phyloP scores from a whole-genome alignment of 139 green algal species.

The Chlorella sp. region DNA sequence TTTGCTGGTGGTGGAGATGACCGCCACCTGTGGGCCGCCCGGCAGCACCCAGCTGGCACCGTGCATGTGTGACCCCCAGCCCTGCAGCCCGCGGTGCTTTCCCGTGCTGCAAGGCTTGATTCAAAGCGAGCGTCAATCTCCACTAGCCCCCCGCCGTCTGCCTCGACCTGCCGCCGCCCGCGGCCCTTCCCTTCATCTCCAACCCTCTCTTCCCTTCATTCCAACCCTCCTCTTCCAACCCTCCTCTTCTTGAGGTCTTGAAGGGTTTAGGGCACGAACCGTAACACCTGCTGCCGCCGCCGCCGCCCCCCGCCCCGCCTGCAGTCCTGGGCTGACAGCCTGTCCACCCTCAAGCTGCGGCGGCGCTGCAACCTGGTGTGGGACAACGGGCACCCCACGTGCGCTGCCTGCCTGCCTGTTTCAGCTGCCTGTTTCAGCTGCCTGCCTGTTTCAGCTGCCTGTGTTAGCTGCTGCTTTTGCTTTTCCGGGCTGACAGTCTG shows the following conservation, averaged over 20 bases:
- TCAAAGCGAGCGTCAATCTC: not conserved
- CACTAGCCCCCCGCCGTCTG: not conserved
- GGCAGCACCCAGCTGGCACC: too few relatives aligned
- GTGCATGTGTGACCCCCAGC: not conserved
- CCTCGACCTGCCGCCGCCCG: too few relatives aligned
- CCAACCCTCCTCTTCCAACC: not conserved
- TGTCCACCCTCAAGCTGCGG: constrained; percentile 50
- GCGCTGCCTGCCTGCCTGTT: not conserved
- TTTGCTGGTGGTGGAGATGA: too few relatives aligned
- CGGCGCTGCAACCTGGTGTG: constrained; percentile 66
- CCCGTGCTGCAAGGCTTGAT: not conserved
- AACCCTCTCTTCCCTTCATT: too few relatives aligned
- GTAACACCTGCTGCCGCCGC: not conserved
- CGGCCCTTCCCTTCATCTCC: too few relatives aligned
- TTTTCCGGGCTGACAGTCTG: too few relatives aligned
- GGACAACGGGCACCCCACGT: constrained; percentile 55
- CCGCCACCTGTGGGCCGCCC: too few relatives aligned
- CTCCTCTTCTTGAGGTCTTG: not conserved
- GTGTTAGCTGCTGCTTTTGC: too few relatives aligned
- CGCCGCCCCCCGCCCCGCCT: not conserved
- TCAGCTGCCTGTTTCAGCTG: not conserved
- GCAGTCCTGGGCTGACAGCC: constrained; percentile 47
- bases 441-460: not conserved
- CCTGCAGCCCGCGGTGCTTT: not conserved
- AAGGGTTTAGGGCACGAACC: too few relatives aligned